Conservation (phyloP, 108 stramenopile species). For the Pseudonitzschia pungens region DNA sequence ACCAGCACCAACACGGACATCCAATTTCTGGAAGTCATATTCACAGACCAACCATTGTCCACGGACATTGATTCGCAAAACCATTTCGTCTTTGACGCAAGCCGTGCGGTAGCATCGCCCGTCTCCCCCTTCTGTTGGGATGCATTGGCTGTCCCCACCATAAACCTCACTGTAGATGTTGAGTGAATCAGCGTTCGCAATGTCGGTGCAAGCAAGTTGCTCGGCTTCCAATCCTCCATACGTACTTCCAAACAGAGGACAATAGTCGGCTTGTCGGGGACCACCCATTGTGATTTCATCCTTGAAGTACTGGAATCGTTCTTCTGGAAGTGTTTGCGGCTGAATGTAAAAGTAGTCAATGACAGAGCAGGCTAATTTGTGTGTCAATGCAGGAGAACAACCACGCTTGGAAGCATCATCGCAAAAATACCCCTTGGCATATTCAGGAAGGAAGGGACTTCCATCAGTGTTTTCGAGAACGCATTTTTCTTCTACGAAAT, state of each 20-base stretch:
- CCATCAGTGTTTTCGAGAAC: conserved; percentile 42
- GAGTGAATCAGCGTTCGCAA: conserved; percentile 54
- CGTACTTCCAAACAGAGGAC: conserved; percentile 77
- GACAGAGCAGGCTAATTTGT: conserved; percentile 84
- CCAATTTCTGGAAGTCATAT: conserved; percentile 70
- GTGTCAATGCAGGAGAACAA: conserved; percentile 64
- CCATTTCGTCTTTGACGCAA: conserved; percentile 68
- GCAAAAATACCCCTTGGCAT: conserved; percentile 74
- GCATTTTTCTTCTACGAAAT: conserved; percentile 71
- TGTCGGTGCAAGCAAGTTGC: conserved; percentile 59
- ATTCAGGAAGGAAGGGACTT: conserved; percentile 48
- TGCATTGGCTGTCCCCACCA: conserved; percentile 67
- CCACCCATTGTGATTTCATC: conserved; percentile 60
- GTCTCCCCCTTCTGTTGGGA: conserved; percentile 64
- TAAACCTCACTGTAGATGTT: conserved; percentile 72
- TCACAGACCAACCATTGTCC: conserved; percentile 55
- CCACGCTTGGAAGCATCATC: conserved; percentile 50
- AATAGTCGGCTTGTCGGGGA: conserved; percentile 76
- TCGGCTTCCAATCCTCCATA: conserved; percentile 58
- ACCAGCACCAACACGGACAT: conserved; percentile 38
- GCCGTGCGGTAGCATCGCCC: conserved; percentile 74
- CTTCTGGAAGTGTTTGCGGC: conserved; percentile 46
- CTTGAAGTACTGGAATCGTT: conserved; percentile 70
- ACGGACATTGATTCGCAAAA: conserved; percentile 42
- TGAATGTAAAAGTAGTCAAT: conserved; percentile 64